Conservation (phyloP, 306 rosid genomes). For the Canavalia ensiformis region DNA sequence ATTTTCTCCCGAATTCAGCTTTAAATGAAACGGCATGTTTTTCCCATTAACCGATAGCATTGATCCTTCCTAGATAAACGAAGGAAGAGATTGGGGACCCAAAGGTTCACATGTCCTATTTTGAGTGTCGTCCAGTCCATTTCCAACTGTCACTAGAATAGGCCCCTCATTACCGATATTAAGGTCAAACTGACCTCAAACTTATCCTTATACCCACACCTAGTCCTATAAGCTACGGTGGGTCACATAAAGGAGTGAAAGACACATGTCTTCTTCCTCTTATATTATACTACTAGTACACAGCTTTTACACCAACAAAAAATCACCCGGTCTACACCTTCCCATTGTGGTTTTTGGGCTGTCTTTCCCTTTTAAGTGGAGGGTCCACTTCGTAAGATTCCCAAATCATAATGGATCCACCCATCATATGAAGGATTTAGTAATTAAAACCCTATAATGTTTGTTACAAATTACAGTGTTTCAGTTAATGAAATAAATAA, state of each 20-base stretch:
- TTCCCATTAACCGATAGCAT: no score
- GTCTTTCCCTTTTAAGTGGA: background rate
- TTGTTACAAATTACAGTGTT: background rate
- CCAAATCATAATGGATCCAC: background rate
- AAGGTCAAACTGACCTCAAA: conserved; percentile 54
- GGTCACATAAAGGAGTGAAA: background rate
- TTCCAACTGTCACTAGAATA: conserved; percentile 55
- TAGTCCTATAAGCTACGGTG: background rate
- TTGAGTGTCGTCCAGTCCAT: conserved; percentile 63
- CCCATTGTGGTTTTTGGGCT: background rate
- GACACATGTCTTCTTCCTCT: background rate
- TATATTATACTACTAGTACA: background rate
- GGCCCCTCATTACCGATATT: conserved; percentile 40
- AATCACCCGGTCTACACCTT: background rate
- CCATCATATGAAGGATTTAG: background rate
- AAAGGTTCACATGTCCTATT: conserved; percentile 63
- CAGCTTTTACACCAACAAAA: background rate
- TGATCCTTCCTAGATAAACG: no score
- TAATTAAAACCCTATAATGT: background rate
- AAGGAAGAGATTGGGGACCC: conserved; percentile 47
- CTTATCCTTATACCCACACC: conserved; percentile 43
- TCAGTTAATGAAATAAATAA: background rate
- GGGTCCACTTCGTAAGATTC: conserved; percentile 42
- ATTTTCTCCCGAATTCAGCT: no score
- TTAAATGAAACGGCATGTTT: no score